Base-by-base conservation (phyloP, 2,329 filamentous ascomycete species). In the Hypoxylon sp. region DNA sequence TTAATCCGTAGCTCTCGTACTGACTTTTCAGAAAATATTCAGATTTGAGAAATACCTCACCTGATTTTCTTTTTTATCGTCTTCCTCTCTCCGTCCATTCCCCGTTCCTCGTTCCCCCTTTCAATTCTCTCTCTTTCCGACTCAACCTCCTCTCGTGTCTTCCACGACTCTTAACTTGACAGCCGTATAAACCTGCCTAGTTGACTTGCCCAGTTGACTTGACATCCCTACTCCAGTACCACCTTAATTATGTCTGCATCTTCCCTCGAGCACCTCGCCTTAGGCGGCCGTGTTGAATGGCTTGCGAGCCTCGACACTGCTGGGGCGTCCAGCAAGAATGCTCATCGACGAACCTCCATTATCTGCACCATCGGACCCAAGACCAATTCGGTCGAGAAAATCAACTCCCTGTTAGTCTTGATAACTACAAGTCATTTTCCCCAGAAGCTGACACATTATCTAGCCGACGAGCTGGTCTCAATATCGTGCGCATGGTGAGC, bases 341-440 rank as follows among this genome's bases (percentile, higher is more conserved):
- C 68, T 28, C 97, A 96, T 84, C 93, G 96, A 79, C 91, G 96
- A 75, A 97, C 95, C 71, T 97, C 94, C 79, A 99, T 99, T 85
- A 98, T 99, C 83, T 94, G 95, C 86, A 98, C 96, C 77, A 98
- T 99, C 80, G 96, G 96, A 70, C 96, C 96, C 80, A 99, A 98
- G 91, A 99, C 96, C 76, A 99, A 99, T 88, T 97, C 93, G 38
- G 91, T 94, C 64, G 93, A 98, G 86, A 94, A 94, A 83, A 97
- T 99, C 85, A 98, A 98, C 84, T n/a, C 65, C 34, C 25, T 70
- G 68, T 70, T 14, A 63, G 68, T 63, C 5, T 23, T 19, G 3
- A 4, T 17, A 6, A 41, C 11, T 9, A 13, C 11, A 1, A 11
- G 13, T 21, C 13, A 32, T 28, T 11, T 21, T 21, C 7, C 10